Base-by-base conservation (phyloP, 2,329 filamentous ascomycete genomes). In the Diaporthe longicolla region DNA sequence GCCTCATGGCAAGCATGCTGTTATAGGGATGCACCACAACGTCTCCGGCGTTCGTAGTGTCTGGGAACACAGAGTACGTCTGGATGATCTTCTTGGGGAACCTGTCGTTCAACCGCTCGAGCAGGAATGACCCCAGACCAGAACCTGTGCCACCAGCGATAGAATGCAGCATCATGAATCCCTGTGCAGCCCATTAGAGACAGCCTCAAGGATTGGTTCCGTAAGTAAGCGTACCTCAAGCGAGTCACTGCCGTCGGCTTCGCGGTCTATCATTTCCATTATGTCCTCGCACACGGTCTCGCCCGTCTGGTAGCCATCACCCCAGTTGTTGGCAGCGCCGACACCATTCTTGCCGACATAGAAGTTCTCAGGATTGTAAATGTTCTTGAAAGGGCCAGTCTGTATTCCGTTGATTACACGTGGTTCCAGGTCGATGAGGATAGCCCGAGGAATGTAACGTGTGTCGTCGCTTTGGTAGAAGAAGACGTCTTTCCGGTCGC, bases 401-500 rank as follows among this genome's bases (percentile, higher is more conserved):
- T 98, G 96, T 78, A 99, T 99, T 76, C 92, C 88, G 82, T 98
- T 94, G 81, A 99, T 93, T 76, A 98, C 95, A 77, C 97, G 90
- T 32, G 97, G 97, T 84, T 99, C 97, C 52, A 99, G 88, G 82
- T 99, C 97, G 76, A 99, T 93, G 69, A 99, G 87, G 79, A 99
- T 98, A 63, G 97, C 96, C 81, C 97, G 91, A 15, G 97, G 97
- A 78, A 99, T 98, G 84, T 99, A 99, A 86, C 97, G 91, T 74
- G 97, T 99, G 82, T 99, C 97, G 87, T 99, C 97, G 82, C 95
- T 98, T 89, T 97, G 96, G 87, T 98, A 99, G 89, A 98, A 98
- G 86, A 98, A 98, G 76, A 99, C 97, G 85, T 99, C 97, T 84
- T 99, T 99, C 79, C 97, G 93, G 85, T 99, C 97, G 78, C 96